Base-by-base conservation (phyloP, 2,329 filamentous ascomycete species). In the Aureobasidium sp. region DNA sequence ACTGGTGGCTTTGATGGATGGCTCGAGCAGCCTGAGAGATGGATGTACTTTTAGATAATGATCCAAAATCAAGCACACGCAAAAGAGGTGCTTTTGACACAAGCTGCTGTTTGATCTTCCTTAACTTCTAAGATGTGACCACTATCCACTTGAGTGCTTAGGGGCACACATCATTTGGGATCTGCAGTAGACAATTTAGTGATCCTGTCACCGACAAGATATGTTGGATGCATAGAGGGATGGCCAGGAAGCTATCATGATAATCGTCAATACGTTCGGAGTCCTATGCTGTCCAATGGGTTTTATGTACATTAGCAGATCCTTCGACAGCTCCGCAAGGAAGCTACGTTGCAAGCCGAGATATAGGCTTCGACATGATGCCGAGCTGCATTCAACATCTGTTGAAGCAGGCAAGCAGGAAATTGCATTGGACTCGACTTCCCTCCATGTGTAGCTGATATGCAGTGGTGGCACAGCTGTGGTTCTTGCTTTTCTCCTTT, bases 11-110 rank as follows among this genome's bases (percentile, higher is more conserved):
- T 53, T 48, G 15, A 24, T 36, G 13, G 32, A 32, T 37, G 29
- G 37, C 36, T 55, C 10, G 1, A 29, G 44, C 29, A 26, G 43
- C 39, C 39, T 7, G 24, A 17, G 24, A 17, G 32, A n/a, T 48
- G 46, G 46, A 55, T 55, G 52, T 55, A 55, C 26, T 34, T 43
- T 55, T 55, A 32, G 36, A 9, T 55, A 20, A 32, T 55, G 37
- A 41, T 52, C 20, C 32, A 26, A 39, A 20, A 15, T 24, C 36
- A 55, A 43, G 52, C 52, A 55, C 37, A 27, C 37, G 5, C 24
- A 20, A 5, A n/a, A 17, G 43, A 15, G 26, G 24, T 20, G 36
- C 10, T 27, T 24, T n/a, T 53, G 12, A 29, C 48, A 36, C 10
- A 51, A 20, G 13, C 1, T 27, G 2, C 13, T 51, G 32, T 8